Evolutionary conservation across 2,329 filamentous ascomycete genomes (phyloP).

Genomic region (Dactylella cylindrospora): DNA sequence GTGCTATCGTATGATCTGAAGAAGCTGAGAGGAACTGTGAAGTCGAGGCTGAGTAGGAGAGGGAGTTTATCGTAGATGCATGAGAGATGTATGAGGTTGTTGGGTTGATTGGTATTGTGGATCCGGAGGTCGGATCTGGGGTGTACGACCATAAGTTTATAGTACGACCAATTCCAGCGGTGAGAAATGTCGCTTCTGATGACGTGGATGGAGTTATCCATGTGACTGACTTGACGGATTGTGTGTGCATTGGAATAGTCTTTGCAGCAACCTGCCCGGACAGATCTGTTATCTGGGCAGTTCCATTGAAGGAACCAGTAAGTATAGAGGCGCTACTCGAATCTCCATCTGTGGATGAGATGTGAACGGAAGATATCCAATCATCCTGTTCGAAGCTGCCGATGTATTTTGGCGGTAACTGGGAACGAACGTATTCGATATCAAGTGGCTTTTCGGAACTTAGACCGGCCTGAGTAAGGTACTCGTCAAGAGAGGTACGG

Average conservation of each 20-base stretch:
- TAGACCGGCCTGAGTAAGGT: constrained; percentile 80
- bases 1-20: constrained; percentile 76
- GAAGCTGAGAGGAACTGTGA: constrained; percentile 83
- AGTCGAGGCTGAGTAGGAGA: constrained; percentile 57
- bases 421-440: constrained; percentile 88
- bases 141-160: constrained; percentile 87
- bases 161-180: constrained; percentile 79
- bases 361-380: constrained; percentile 83
- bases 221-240: constrained; percentile 76
- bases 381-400: constrained; percentile 96
- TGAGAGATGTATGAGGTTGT: constrained; percentile 40
- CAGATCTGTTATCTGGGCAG: constrained; percentile 84
- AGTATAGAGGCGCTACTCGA: constrained; percentile 68
- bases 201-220: constrained; percentile 60
- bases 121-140: constrained; percentile 63
- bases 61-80: constrained; percentile 39
- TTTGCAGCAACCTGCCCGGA: constrained; percentile 79
- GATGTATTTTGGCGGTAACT: constrained; percentile 84
- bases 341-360: constrained; percentile 63
- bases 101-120: constrained; percentile 67
- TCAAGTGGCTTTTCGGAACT: constrained; percentile 83
- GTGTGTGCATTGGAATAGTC: constrained; percentile 69
- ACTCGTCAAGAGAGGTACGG: constrained; percentile 84
- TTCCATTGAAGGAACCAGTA: constrained; percentile 91
- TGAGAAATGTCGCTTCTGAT: constrained; percentile 74